Evolutionary conservation across 805 yeast species (phyloP), one percentile per base, ranked within the genome.

Genomic region (Saccharomycopsis schoenii): DNA sequence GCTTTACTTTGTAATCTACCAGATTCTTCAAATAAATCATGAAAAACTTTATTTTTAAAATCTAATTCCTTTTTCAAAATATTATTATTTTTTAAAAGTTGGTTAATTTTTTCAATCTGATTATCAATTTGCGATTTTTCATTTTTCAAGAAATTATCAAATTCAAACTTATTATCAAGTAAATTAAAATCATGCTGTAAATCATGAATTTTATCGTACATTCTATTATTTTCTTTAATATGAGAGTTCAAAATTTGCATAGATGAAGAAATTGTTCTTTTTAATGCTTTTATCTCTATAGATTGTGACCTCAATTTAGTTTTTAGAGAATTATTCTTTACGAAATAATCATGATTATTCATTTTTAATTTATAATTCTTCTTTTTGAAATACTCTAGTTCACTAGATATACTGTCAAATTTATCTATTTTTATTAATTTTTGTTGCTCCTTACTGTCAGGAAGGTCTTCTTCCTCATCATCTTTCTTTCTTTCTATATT

Each of bases 151-250:
- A 50, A 54, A 34, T 36, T 61, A 29, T 60, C 56, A 24, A 51
- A 58, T 15, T 57, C 62, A 2, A 36, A 34, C 34, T 58, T 58
- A 19, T 58, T 64, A 36, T 62, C 63, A 17, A 60, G 59, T 11
- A 51, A n/a, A 8, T 29, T 19, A n/a, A 62, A 15, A 37, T 62
- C 58, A 12, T 58, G 37, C 40, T 56, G 34, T n/a, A 62, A 58
- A 8, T 40, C 58, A 60, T 60, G 61, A 19, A 59, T 19, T 55
- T 54, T 62, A 10, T 58, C 58, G 25, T 62, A 62, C 24, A 62
- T 54, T n/a, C 37, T 12, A 34, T 62, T 62, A 60, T 60, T 29
- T 15, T 25, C 40, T 41, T 47, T 58, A 36, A 62, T 17, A 34
- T 56, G 54, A n/a, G 42, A 25, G 40, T 29, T 42, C 12, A 57